Evolutionary conservation across 2,329 filamentous ascomycete genomes (phyloP).

Genomic region (Microcera coccophila): DNA sequence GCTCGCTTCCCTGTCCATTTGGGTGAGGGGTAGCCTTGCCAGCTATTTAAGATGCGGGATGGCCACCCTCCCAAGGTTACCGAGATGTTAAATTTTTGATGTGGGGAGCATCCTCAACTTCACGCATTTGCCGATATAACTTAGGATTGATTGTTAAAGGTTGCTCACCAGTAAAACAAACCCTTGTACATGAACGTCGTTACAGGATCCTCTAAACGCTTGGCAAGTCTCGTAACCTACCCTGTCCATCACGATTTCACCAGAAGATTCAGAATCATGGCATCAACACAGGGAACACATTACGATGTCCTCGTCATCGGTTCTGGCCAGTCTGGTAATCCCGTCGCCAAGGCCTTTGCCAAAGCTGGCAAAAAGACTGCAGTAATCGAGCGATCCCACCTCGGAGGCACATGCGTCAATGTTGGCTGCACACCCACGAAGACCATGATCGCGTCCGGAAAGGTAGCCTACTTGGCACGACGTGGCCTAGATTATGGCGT

Average conservation of each 20-base stretch:
- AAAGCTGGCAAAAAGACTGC: conserved; percentile 42
- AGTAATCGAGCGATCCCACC: conserved; percentile 44
- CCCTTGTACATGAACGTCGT: conserved; percentile 11
- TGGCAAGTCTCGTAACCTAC: not conserved
- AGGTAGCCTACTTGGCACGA: conserved; percentile 43
- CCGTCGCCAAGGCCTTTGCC: conserved; percentile 45
- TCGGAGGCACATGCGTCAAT: conserved; percentile 54
- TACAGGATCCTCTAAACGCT: not conserved
- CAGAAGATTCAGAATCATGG: conserved; percentile 19
- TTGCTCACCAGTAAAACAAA: not conserved
- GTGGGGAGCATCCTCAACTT: no score
- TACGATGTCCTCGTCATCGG: conserved; percentile 44
- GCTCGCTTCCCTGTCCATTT: conserved; percentile 3
- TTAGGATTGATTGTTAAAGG: not conserved
- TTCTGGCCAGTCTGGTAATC: conserved; percentile 50
- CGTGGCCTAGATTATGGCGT: conserved; percentile 46
- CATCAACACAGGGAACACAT: conserved; percentile 11
- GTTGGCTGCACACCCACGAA: conserved; percentile 56
- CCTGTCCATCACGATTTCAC: not conserved
- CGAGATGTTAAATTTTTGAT: no score
- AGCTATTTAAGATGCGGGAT: not conserved
- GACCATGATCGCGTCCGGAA: conserved; percentile 52
- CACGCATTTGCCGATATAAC: no score
- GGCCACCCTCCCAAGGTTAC: no score
- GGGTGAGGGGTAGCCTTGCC: conserved; percentile 21